Percentiles rank a stretch among this genome's conserved stretches.
These are phyloP conservation scores for Beauveria medogensis DNA, from an alignment of 2,329 filamentous ascomycete genomes.

Conservation along the genomic window DNA sequence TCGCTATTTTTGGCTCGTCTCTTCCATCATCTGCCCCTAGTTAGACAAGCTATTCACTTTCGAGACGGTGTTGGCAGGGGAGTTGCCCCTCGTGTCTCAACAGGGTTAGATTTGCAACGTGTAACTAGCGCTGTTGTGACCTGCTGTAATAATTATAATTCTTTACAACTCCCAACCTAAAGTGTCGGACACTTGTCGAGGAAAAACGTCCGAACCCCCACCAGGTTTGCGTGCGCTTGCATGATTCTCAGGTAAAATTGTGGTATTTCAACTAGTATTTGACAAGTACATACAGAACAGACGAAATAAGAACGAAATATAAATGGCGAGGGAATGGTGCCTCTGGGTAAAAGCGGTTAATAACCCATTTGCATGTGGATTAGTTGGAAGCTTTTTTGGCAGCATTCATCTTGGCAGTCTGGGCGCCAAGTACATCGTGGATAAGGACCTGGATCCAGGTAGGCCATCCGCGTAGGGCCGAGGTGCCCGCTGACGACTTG, in stretches of 20 bases:
- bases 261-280: neutral
- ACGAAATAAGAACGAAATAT: neutral
- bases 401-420: constrained; percentile 5
- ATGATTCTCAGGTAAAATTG: neutral
- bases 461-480: constrained; percentile 27
- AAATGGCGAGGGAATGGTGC: neutral
- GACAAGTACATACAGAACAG: neutral
- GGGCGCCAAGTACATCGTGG: constrained; percentile 7
- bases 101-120: no score
- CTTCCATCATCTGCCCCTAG: no score
- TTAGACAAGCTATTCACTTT: no score
- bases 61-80: no score
- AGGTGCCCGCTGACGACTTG: constrained; percentile 11
- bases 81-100: no score
- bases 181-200: neutral
- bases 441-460: constrained; percentile 20
- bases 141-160: no score
- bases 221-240: neutral
- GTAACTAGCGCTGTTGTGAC: no score
- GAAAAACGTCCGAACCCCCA: neutral
- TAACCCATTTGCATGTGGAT: no score
- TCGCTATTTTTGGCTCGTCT: no score
- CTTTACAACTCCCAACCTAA: neutral
- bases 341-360: no score
- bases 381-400: neutral